Evolutionary conservation across 2,329 filamentous ascomycete genomes (phyloP).

Genomic region (Colletotrichum cereale): DNA sequence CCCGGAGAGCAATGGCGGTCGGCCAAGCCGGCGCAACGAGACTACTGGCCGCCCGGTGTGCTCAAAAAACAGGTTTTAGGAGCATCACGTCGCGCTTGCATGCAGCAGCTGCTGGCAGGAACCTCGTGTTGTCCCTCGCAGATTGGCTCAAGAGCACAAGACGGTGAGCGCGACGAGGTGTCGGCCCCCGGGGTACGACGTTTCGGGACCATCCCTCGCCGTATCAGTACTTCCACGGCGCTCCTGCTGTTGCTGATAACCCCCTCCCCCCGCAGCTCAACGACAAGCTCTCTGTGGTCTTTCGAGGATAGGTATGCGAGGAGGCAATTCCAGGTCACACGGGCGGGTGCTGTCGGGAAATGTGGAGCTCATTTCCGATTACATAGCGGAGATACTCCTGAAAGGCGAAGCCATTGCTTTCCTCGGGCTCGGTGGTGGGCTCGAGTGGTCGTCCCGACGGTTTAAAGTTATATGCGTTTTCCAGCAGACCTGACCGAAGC

Average conservation of each 20-base stretch:
- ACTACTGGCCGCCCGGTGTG: slow-evolving; percentile 32
- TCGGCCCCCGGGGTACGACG: background rate
- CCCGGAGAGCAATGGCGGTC: slow-evolving; percentile 18
- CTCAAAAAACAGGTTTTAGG: slow-evolving; percentile 39
- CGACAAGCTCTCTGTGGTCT: background rate
- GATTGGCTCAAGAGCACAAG: slow-evolving; percentile 24
- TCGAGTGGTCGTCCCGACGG: background rate
- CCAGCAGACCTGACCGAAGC: background rate
- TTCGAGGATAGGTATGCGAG: background rate
- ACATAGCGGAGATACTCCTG: slow-evolving; percentile 8
- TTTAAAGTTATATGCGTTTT: background rate
- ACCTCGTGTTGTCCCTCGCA: slow-evolving; percentile 33
- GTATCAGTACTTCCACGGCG: slow-evolving; percentile 10
- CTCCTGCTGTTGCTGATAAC: background rate
- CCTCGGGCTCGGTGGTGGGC: background rate
- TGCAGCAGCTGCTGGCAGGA: slow-evolving; percentile 38
- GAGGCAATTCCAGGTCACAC: slow-evolving; percentile 3
- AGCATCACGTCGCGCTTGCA: slow-evolving; percentile 40
- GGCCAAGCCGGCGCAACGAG: slow-evolving; percentile 36
- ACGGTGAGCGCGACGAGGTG: slow-evolving; percentile 37
- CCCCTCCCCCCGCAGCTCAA: slow-evolving; percentile 6
- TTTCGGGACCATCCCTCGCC: slow-evolving; percentile 1
- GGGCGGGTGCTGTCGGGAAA: slow-evolving; percentile 23
- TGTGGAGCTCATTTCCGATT: background rate
- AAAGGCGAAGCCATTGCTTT: background rate